phyloP scores from a whole-genome alignment of 371 early-diverging fungal species.

The Syncephalastrum sp. region DNA sequence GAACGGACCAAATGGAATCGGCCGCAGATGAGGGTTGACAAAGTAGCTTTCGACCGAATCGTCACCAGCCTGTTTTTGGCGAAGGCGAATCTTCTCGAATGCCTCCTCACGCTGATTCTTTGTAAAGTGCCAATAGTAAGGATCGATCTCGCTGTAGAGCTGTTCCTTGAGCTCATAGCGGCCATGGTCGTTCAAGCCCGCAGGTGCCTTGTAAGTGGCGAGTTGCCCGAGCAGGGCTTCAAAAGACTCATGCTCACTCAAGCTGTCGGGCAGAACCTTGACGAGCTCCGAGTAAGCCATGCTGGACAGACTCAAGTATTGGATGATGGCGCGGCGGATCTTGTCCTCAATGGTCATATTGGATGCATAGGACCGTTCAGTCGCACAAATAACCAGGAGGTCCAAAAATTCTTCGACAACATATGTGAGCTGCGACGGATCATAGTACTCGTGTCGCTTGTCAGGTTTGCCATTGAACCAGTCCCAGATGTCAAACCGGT shows the following conservation, averaged over 20 bases:
- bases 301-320: conserved; percentile 69
- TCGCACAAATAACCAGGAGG: conserved; percentile 77
- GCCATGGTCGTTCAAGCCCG: conserved; percentile 80
- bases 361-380: conserved; percentile 76
- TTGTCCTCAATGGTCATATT: conserved; percentile 70
- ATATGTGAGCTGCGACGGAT: conserved; percentile 61
- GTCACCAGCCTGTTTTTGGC: conserved; percentile 22
- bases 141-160: conserved; percentile 81
- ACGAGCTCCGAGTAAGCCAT: conserved; percentile 85
- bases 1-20: conserved; percentile 72
- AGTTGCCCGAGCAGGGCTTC: conserved; percentile 74
- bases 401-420: conserved; percentile 87
- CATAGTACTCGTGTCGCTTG: conserved; percentile 54
- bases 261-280: conserved; percentile 80
- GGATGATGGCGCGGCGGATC: conserved; percentile 84
- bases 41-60: conserved; percentile 42
- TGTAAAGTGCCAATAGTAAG: conserved; percentile 91
- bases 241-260: conserved; percentile 72
- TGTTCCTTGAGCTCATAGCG: conserved; percentile 86
- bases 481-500: conserved; percentile 82
- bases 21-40: conserved; percentile 56
- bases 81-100: conserved; percentile 63
- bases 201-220: conserved; percentile 83
- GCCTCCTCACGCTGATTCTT: conserved; percentile 90
- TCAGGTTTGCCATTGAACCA: conserved; percentile 75